phyloP scores from a whole-genome alignment of 1,284 basidiomycete species.

The Cutaneotrichosporon dermatis region DNA sequence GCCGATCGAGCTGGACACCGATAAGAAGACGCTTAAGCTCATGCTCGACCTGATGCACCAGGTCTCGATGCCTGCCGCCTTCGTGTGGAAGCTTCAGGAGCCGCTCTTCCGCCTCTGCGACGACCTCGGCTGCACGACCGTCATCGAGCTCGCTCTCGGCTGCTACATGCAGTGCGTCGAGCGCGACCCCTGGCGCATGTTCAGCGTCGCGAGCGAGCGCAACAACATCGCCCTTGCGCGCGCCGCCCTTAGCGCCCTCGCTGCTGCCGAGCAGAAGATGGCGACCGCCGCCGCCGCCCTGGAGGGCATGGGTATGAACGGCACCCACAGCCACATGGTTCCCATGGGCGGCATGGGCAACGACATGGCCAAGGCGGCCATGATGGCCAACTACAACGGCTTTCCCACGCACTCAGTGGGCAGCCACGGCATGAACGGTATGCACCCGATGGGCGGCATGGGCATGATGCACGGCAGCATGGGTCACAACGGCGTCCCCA shows the following conservation, averaged over 20 bases:
- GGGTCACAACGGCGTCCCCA: no score
- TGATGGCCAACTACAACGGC: no score
- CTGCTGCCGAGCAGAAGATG: not conserved
- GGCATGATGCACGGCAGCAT: no score
- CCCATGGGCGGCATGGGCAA: no score
- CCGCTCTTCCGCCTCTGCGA: conserved; percentile 21
- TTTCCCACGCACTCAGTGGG: no score
- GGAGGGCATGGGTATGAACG: not conserved
- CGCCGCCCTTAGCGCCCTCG: conserved; percentile 8
- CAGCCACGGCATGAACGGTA: not conserved
- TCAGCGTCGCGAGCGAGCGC: conserved; percentile 4
- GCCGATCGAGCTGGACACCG: conserved; percentile 10
- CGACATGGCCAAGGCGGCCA: no score
- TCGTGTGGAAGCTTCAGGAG: conserved; percentile 11
- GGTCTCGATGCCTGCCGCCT: conserved; percentile 12
- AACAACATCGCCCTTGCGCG: conserved; percentile 8
- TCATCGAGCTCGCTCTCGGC: conserved; percentile 16
- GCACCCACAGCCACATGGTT: no score
- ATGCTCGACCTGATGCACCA: conserved; percentile 20
- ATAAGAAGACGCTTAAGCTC: conserved; percentile 17
- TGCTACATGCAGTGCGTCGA: conserved; percentile 5
- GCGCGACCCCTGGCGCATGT: conserved; percentile 14
- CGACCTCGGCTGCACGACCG: conserved; percentile 4
- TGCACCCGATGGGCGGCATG: no score
- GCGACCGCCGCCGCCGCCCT: no score